A percentile compares a stretch with the other conserved stretches of the same genome.
These are phyloP conservation scores for Cucurbita moschata DNA, from an alignment of 306 rosid species.

Conservation along the genomic window DNA sequence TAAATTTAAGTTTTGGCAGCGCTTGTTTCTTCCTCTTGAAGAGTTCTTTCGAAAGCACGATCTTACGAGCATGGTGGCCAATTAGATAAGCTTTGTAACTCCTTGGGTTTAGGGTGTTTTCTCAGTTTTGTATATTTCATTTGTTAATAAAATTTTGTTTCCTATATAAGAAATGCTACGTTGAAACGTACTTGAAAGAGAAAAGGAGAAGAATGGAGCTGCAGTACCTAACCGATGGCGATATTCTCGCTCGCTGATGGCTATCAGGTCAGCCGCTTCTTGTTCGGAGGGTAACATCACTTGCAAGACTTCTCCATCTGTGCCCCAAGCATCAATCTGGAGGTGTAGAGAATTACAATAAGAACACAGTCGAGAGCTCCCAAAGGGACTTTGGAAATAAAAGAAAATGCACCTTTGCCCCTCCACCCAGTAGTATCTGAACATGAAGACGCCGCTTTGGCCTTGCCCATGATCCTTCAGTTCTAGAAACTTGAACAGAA, in stretches of 20 bases:
- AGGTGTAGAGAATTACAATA: background rate
- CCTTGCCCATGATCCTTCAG: constrained; percentile 76
- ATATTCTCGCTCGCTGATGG: constrained; percentile 42
- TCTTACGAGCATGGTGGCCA: background rate
- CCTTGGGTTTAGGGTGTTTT: background rate
- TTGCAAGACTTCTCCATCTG: constrained; percentile 69
- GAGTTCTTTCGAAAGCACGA: background rate
- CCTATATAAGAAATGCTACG: background rate
- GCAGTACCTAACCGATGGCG: constrained; percentile 37
- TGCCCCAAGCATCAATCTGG: constrained; percentile 68
- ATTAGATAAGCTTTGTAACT: background rate
- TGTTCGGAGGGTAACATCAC: constrained; percentile 49
- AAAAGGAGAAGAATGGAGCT: background rate
- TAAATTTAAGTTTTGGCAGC: background rate
- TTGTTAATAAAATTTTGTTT: background rate
- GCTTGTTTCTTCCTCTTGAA: background rate
- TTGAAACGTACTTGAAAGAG: background rate
- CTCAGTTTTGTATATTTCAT: background rate
- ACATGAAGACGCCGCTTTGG: constrained; percentile 61
- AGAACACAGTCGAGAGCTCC: background rate
- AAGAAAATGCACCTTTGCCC: constrained; percentile 45
- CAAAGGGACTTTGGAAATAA: background rate
- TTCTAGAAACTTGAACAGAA: constrained; percentile 42
- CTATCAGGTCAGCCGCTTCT: constrained; percentile 47
- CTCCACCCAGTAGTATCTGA: constrained; percentile 67